These are phyloP conservation scores for Ascosphaera pollenicola DNA, from an alignment of 2,329 filamentous ascomycete species.

Conservation along the genomic window DNA sequence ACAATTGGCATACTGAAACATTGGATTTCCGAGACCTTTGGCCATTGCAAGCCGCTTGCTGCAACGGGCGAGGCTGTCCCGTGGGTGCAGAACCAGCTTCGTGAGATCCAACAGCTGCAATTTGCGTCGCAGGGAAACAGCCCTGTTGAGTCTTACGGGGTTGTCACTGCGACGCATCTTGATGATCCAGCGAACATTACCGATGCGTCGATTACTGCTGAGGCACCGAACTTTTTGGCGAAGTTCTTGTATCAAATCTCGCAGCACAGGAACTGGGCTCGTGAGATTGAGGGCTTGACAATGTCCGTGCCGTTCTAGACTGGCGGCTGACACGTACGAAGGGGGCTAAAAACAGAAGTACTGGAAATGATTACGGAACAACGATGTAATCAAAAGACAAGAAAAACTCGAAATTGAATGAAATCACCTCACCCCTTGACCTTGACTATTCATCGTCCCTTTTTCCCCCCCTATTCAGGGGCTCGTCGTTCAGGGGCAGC, in stretches of 20 bases:
- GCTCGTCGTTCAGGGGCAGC: too few species aligned
- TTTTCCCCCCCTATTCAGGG: too few species aligned
- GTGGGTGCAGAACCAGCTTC: conserved; percentile 30
- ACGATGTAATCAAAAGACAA: too few species aligned
- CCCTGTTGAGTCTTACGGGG: conserved; percentile 49
- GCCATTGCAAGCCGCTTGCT: conserved; percentile 58
- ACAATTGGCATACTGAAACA: conserved; percentile 52
- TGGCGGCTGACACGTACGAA: too few species aligned
- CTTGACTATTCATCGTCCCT: too few species aligned
- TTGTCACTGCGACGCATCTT: conserved; percentile 41
- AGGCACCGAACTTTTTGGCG: conserved; percentile 45
- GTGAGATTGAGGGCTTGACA: conserved; percentile 50
- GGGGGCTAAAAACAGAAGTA: too few species aligned
- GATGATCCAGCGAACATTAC: conserved; percentile 34
- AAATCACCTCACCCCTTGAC: too few species aligned
- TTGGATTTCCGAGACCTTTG: conserved; percentile 62
- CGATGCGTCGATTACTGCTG: conserved; percentile 43
- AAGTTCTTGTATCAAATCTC: conserved; percentile 48
- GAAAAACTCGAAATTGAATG: too few species aligned
- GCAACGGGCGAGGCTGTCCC: conserved; percentile 51
- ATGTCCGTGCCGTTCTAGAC: conserved; percentile 50
- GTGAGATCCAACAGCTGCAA: conserved; percentile 22
- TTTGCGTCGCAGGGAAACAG: conserved; percentile 26
- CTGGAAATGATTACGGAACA: too few species aligned
- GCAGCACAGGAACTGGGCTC: conserved; percentile 49